phyloP scores from a whole-genome alignment of 192 early-diverging fungal species.

The Mortierella hygrophila region DNA sequence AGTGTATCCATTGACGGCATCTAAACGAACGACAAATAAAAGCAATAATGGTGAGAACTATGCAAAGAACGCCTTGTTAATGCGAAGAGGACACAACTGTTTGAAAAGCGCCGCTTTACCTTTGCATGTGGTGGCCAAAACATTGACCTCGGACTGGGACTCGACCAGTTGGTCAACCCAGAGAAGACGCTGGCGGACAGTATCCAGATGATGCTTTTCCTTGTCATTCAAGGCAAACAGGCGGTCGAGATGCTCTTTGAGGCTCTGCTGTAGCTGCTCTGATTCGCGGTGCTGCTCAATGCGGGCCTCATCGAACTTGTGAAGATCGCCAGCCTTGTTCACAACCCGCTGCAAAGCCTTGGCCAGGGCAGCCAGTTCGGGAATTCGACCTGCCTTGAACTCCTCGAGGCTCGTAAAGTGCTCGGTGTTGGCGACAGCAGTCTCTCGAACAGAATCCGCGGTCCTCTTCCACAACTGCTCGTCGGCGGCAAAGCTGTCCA shows the following conservation, averaged over 20 bases:
- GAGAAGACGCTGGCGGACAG: conserved; percentile 22
- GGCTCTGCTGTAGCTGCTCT: neutral
- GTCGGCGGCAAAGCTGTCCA: conserved; percentile 19
- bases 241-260: conserved; percentile 12
- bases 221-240: conserved; percentile 24
- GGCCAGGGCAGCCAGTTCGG: conserved; percentile 17
- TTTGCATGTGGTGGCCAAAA: conserved; percentile 18
- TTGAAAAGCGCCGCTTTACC: conserved; percentile 4
- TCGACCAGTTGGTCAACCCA: conserved; percentile 29
- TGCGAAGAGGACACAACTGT: neutral
- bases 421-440: conserved; percentile 23
- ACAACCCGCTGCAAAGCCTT: conserved; percentile 9
- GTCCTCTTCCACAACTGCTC: conserved; percentile 22
- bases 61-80: neutral
- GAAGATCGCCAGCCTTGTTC: conserved; percentile 18
- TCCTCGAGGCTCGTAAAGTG: conserved; percentile 21
- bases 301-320: conserved; percentile 21
- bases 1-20: conserved; percentile 24
- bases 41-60: neutral
- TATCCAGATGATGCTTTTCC: conserved; percentile 30
- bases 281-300: conserved; percentile 14
- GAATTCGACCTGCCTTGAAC: conserved; percentile 17
- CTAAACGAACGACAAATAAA: conserved; percentile 5
- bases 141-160: conserved; percentile 20
- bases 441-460: conserved; percentile 12